These are phyloP conservation scores for Leishmania turanica DNA, from an alignment of 208 protist genomes.

Conservation along the genomic window DNA sequence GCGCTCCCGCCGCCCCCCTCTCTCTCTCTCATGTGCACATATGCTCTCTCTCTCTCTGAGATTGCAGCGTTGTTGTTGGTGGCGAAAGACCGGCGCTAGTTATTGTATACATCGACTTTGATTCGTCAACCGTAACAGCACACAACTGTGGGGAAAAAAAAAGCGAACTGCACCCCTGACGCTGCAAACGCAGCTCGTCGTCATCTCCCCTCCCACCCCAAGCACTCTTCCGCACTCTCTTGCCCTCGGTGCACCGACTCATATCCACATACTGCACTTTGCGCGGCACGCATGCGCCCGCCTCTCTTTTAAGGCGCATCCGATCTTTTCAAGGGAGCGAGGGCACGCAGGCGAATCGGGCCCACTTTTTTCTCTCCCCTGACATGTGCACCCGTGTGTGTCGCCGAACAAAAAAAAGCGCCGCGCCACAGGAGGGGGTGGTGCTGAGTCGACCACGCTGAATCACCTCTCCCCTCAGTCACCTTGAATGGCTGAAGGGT, in stretches of 20 bases:
- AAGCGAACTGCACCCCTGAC: neutral
- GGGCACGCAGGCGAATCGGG: neutral
- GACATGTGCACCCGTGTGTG: neutral
- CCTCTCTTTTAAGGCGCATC: neutral
- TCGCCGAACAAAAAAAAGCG: neutral
- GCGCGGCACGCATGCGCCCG: neutral
- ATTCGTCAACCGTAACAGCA: neutral
- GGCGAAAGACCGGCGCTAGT: neutral
- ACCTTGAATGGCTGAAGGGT: neutral
- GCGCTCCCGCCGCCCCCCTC: too few species aligned
- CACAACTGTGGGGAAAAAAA: neutral
- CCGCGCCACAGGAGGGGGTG: neutral
- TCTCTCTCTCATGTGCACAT: neutral
- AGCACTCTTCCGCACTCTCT: neutral
- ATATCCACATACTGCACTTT: neutral
- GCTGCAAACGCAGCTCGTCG: neutral
- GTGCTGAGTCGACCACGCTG: neutral
- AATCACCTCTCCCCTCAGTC: neutral
- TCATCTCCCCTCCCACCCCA: neutral
- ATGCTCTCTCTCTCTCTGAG: neutral
- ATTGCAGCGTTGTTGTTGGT: neutral
- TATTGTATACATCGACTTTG: neutral
- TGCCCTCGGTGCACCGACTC: neutral
- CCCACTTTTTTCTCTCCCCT: neutral
- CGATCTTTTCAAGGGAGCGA: neutral